Base-by-base conservation (phyloP, 495 filamentous ascomycete species). In the Apiosordaria backusii region DNA sequence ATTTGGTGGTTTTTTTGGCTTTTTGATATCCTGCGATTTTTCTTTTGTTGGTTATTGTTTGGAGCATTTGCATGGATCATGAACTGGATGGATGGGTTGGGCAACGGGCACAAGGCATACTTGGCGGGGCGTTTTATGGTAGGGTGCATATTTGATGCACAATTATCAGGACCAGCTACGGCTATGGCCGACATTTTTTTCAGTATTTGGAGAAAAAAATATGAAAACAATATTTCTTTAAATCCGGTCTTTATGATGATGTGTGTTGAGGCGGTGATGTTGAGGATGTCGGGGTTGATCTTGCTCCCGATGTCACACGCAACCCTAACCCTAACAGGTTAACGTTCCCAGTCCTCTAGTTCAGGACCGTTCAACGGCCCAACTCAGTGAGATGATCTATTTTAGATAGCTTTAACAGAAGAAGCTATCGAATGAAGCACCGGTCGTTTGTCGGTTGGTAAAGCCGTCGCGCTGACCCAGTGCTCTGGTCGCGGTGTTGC, bases 1-100 rank as follows among this genome's bases (percentile, higher is more conserved):
- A 45, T 45, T 7, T 1, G 35, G 35, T 45, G 35, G 35, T 13
- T 10, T 45, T 4, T 45, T 45, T 45, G 35, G 35, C 35, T 45
- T n/a, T 22, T 61, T 62, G 15, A 50, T 62, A 35, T 58, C 7
- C 7, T 21, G 5, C n/a, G n/a, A n/a, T 52, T 54, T 53, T 61
- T 0, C 9, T 29, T 60, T 55, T 13, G 2, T 45, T 24, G 35
- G 10, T 45, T 9, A 13, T 45, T 13, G 5, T 45, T 45, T 45
- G 35, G 10, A 13, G 35, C 35, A 45, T 45, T 45, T 1, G 35
- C 35, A 45, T 45, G 35, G 35, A 15, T 45, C 16, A 45, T 45
- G 35, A 45, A 45, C 35, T 45, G 35, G 35, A 45, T 45, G 5
- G 35, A 35, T 4, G 29, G 29, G 13, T 1, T 45, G 35, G 35